A percentile compares a stretch with the other conserved stretches of the same genome.
phyloP scores from a whole-genome alignment of 31 red algal species.

The Porphyra umbilicalis region DNA sequence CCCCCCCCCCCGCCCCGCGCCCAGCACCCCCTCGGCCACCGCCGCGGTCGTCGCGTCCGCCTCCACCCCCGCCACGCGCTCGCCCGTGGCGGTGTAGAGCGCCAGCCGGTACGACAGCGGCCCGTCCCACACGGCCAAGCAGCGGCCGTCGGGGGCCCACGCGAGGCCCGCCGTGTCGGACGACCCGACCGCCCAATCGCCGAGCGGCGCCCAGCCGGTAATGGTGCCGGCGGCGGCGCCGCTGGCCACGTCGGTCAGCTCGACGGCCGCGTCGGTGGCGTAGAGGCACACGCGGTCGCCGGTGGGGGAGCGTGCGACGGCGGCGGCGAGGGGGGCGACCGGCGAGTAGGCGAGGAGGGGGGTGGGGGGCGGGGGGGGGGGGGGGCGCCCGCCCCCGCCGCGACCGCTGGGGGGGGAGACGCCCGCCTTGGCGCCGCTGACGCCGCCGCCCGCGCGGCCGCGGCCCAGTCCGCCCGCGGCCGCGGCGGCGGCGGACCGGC shows the following conservation, averaged over 20 bases:
- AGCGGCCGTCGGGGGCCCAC: background rate
- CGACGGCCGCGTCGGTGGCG: background rate
- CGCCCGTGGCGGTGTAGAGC: background rate
- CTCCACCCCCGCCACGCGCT: background rate
- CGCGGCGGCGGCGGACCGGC: background rate
- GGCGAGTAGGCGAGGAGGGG: background rate
- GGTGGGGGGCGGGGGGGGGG: background rate
- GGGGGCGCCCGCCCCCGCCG: background rate
- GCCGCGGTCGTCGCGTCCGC: background rate
- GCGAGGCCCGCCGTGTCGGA: background rate
- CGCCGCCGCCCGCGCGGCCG: background rate
- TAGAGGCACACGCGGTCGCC: background rate
- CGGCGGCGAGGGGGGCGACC: background rate
- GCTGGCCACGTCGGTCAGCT: background rate
- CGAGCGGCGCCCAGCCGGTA: background rate
- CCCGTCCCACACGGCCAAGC: background rate
- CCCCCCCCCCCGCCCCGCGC: background rate
- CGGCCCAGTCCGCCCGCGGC: too few relatives aligned
- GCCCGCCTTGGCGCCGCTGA: background rate
- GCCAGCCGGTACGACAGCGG: background rate
- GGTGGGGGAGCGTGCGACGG: background rate
- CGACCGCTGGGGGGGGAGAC: background rate
- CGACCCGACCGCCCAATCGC: background rate
- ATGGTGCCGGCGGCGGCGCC: background rate
- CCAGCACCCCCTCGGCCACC: background rate